Evolutionary conservation across 352 stramenopile genomes (phyloP).

Genomic region (Pythium apleroticum): DNA sequence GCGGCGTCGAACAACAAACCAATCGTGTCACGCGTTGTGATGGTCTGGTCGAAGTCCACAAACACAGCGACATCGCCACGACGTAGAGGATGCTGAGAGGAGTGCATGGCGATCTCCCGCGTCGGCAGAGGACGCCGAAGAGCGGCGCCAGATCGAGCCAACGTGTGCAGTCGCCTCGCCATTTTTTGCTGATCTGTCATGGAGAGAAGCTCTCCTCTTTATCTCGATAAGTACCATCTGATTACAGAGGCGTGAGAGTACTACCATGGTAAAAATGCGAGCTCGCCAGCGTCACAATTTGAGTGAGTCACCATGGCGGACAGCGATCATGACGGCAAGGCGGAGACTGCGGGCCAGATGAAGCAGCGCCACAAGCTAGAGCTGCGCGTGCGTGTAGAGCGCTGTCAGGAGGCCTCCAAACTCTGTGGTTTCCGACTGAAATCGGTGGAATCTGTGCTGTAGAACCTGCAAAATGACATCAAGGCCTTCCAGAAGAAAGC

Average conservation of each 20-base stretch:
- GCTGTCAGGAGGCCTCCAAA: background rate
- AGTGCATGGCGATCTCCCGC: background rate
- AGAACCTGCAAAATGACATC: constrained; percentile 78
- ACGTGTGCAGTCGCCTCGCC: background rate
- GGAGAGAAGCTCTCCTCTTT: constrained; percentile 4
- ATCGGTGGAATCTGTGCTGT: background rate
- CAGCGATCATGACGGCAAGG: constrained; percentile 36
- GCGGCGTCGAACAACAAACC: constrained; percentile 50
- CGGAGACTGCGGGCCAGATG: constrained; percentile 72
- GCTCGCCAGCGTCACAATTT: background rate
- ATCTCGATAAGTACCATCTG: background rate
- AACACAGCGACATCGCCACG: constrained; percentile 42
- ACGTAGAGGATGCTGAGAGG: background rate
- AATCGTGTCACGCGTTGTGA: constrained; percentile 60
- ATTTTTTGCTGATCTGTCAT: background rate
- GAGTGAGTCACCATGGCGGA: constrained; percentile 18
- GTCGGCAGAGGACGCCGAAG: background rate
- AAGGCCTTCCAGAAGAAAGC: constrained; percentile 85
- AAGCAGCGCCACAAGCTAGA: constrained; percentile 90
- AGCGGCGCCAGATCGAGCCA: background rate
- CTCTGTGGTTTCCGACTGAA: background rate
- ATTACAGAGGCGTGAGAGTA: constrained; percentile 6
- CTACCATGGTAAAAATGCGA: background rate
- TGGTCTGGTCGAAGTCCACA: constrained; percentile 75
- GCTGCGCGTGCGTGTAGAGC: constrained; percentile 49